Evolutionary conservation across 1,284 basidiomycete genomes (phyloP), one percentile per base, ranked within the genome.

Genomic region (Lignosus rhinocerotis): DNA sequence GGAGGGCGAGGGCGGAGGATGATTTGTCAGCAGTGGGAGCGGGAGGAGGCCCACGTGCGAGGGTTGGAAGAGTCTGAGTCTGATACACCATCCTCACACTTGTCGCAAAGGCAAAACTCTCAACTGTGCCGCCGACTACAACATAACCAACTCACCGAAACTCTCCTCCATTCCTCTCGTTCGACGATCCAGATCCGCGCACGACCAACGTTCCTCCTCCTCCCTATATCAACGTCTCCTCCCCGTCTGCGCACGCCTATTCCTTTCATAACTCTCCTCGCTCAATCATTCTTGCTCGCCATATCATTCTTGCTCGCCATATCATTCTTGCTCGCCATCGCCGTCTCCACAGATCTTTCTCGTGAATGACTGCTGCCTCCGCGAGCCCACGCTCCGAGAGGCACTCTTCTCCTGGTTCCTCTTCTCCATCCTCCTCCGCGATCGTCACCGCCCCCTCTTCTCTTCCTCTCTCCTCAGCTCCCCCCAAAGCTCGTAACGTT

Each of bases 291-390:
- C 58, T 53, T 50, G 39, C 21, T 34, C 44, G 36, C 46, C 41
- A 11, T 21, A n/a, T n/a, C n/a, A n/a, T n/a, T n/a, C n/a, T n/a
- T n/a, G n/a, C n/a, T n/a, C n/a, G n/a, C n/a, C n/a, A n/a, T 36
- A 36, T 38, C 45, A 51, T 43, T 58, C 58, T 53, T 50, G 39
- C 21, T 34, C 44, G 36, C 46, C 41, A 11, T 21, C 42, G 41
- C 53, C 58, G 33, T 41, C 55, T 19, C 41, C 45, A 36, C 57
- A 36, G 51, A 17, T 17, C 58, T 25, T 54, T 43, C 46, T 51
- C 60, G 68, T 72, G 66, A 66, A 72, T 72, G 71, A 66, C 64
- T 66, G 62, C 69, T 60, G 64, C 66, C 61, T 59, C 69, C 45
- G 67, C 64, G 50, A 61, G 64, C 61, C 55, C 67, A 41, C 56